Base-by-base conservation (phyloP, 257 asterid species). In the Solanum appendiculatum region DNA sequence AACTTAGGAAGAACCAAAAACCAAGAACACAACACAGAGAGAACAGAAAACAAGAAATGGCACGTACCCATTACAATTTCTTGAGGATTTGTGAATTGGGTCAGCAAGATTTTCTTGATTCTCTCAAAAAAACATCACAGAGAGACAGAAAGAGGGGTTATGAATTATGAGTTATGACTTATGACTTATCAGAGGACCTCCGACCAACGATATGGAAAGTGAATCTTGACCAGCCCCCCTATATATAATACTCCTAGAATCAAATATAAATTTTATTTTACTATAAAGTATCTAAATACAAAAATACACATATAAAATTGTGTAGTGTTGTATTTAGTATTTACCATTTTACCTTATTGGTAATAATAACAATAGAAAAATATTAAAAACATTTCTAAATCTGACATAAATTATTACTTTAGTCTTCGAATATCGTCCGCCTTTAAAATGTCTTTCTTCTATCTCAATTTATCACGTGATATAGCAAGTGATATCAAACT, bases 51-150 rank as follows among this genome's bases (percentile, higher is more conserved):
- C 40, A 29, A 63, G 82, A 85, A 86, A 80, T 27, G 68, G 80
- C 69, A 83, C 86, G n/a, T 86, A 88, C 90, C 90, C 87, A 82
- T 86, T 27, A 64, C 56, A 68, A 73, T 82, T 66, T 88, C 27
- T 23, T 70, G 87, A 86, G 78, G 82, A 86, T 69, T 82, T 58
- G 11, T 44, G 80, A 82, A 27, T 44, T 54, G 75, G 82, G 88
- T 46, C 87, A 70, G 86, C 78, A 58, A 82, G 44, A 9, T 86
- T 82, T 81, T 83, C 84, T 58, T 31, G 83, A 37, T 69, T 82
- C 69, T 75, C 86, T 85, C 74, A 84, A 42, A 63, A 34, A 25
- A 69, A 31, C 20, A 15, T 4, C 51, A 12, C 5, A 46, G 37
- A 39, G 69, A 27, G 69, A 39, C 34, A 64, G 72, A 36, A 31